Conservation (phyloP, 768 basidiomycete species). For the Boletales sp. region DNA sequence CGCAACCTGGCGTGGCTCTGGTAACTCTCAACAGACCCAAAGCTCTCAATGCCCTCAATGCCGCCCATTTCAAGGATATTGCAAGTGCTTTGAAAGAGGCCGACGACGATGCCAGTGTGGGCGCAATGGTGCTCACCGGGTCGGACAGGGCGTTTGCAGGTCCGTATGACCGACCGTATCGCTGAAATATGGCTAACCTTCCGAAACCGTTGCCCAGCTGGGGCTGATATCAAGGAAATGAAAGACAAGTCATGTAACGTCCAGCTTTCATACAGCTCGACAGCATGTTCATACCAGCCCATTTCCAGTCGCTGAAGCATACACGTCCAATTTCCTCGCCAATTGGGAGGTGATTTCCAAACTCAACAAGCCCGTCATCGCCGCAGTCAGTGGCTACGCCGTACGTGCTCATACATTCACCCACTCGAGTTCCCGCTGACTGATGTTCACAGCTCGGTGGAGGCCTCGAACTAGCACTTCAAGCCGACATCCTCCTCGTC, state of each 20-base stretch:
- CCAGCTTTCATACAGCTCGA: not conserved
- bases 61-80: constrained; percentile 76
- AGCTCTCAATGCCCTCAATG: constrained; percentile 82
- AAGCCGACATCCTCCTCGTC: constrained; percentile 93
- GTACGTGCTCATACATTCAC: constrained; percentile 41
- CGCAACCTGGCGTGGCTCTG: constrained; percentile 67
- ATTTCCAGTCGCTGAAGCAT: constrained; percentile 73
- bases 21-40: constrained; percentile 89
- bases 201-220: constrained; percentile 48
- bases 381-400: constrained; percentile 93
- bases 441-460: constrained; percentile 75
- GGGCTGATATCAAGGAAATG: constrained; percentile 99
- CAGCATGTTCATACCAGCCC: not conserved
- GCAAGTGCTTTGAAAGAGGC: constrained; percentile 71
- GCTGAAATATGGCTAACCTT: not conserved
- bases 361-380: constrained; percentile 90
- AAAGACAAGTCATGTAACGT: constrained; percentile 88
- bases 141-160: constrained; percentile 93
- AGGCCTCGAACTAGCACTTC: constrained; percentile 93
- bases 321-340: constrained; percentile 79
- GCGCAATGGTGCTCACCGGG: constrained; percentile 90
- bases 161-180: constrained; percentile 30
- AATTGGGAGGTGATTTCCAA: constrained; percentile 73
- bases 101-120: constrained; percentile 66
- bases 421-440: not conserved